Evolutionary conservation across 1,139 yeast species (phyloP), one percentile per base, ranked within the genome.

Genomic region (Sugiyamaella neomexicana): DNA sequence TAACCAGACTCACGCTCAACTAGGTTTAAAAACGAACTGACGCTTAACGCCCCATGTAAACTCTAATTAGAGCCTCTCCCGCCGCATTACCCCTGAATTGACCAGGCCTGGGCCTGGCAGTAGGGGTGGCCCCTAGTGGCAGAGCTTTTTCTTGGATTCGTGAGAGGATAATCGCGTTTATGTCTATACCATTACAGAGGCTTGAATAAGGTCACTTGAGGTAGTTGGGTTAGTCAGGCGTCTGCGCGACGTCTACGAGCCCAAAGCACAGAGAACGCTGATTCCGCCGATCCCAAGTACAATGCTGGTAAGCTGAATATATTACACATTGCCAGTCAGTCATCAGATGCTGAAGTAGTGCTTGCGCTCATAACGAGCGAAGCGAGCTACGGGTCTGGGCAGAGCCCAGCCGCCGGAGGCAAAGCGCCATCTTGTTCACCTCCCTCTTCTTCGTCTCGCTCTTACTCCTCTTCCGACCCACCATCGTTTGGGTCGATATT

Each of bases 381-480:
- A 29, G 34, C 34, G 34, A 29, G 34, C 34, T 17, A 8, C 29
- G 16, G 29, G 44, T 40, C 44, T 27, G 44, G 44, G 29, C 32
- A 23, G 32, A 9, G 32, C 44, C 44, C 27, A 17, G 41, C 25
- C 10, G 25, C 27, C 27, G 41, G 41, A 38, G 25, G 41, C 27
- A 38, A 4, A 16, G 17, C 40, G n/a, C 34, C n/a, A 29, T 29
- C 34, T n/a, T n/a, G n/a, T n/a, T n/a, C n/a, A n/a, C n/a, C n/a
- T 29, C 34, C 10, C 34, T 29, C 34, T 29, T 29, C 8, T 20
- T 44, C 46, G 15, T 25, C 36, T n/a, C n/a, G n/a, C 13, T 32
- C 54, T 27, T 34, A 29, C 31, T 43, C 54, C 7, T 50, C 56
- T n/a, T 49, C 58, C 9, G 39, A 54, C 1, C 46, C 60, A 13